Base-by-base conservation (phyloP, 495 filamentous ascomycete genomes). In the Neurospora tetrasperma region DNA sequence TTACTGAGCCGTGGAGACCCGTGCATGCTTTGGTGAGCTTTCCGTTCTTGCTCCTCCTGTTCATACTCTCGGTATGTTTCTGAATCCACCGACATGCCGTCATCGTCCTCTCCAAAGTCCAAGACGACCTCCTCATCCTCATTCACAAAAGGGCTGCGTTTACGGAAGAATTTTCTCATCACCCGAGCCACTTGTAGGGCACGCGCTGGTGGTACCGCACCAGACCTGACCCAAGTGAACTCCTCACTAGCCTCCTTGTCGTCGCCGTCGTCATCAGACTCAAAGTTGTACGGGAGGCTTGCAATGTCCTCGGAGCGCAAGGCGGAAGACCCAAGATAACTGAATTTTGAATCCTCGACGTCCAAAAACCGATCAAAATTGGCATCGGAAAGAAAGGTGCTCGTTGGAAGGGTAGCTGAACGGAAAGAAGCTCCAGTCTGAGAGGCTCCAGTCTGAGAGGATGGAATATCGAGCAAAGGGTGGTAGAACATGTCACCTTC, bases 21-120 rank as follows among this genome's bases (percentile, higher is more conserved):
- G 8, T 70, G 40, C 0, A 39, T 70, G 31, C 35, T 14, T 16
- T 46, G 39, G 10, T 42, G 69, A 1, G 71, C 72, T 59, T 76
- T 66, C 68, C 31, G 69, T 54, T 76, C 71, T 39, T 73, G 69
- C 8, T 70, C 71, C 44, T 81, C 76, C 16, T 44, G 66, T 11
- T 76, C 77, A 74, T 94, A 91, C 20, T 86, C 80, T 16, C 54
- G 54, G 27, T 62, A 62, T 31, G 54, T 62, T 62, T 62, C 59
- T 89, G 80, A 11, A 90, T 90, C 74, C 94, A 93, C 14, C 78
- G 79, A 87, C 85, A 92, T 0, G 88, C 90, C 86, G 35, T 85
- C 82, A 73, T 85, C 85, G 9, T 86, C 95, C 1, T 95, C 90
- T 38, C 90, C 91, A 75, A 88, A 91, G 0, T 86, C 5, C 14